Percentiles rank a stretch among this genome's conserved stretches.
These are phyloP conservation scores for Sutorius australiensis DNA, from an alignment of 768 basidiomycete genomes.

Conservation along the genomic window DNA sequence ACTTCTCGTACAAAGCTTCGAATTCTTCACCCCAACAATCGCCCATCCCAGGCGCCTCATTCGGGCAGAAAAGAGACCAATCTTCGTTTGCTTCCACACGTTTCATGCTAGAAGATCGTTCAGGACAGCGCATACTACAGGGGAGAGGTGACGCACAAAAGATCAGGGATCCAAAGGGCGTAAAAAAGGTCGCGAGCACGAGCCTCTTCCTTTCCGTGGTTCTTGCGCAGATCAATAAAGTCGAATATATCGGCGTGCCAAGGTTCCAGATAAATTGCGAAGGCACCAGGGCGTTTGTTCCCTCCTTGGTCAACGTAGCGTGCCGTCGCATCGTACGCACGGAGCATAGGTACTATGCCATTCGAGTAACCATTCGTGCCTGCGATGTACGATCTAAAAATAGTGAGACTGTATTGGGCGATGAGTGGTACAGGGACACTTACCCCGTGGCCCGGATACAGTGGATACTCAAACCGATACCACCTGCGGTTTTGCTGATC, in stretches of 20 bases:
- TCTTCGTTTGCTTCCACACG: constrained; percentile 85
- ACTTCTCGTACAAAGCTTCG: constrained; percentile 77
- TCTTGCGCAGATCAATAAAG: constrained; percentile 96
- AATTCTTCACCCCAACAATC: constrained; percentile 92
- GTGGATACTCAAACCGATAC: constrained; percentile 94
- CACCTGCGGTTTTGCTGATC: constrained; percentile 99
- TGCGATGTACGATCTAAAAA: constrained; percentile 87
- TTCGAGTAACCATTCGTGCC: constrained; percentile 99
- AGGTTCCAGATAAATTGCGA: constrained; percentile 97
- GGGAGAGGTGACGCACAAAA: constrained; percentile 61
- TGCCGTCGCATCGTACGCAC: constrained; percentile 95
- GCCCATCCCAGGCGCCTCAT: constrained; percentile 85
- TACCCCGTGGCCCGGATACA: constrained; percentile 94
- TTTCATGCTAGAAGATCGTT: constrained; percentile 68
- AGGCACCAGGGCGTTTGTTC: constrained; percentile 98
- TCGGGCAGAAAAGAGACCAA: constrained; percentile 98
- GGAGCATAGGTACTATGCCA: constrained; percentile 98
- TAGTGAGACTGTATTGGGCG: neutral
- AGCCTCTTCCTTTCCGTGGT: constrained; percentile 97
- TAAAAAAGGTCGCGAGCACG: constrained; percentile 97
- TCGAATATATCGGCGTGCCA: constrained; percentile 99
- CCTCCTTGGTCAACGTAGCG: constrained; percentile 99
- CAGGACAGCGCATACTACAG: neutral
- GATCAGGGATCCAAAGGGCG: constrained; percentile 95
- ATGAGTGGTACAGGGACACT: constrained; percentile 17